Percentiles rank a stretch among this genome's conserved stretches.
Conservation (phyloP, 176 grass and related monocot genomes). For the Avena sativa region DNA sequence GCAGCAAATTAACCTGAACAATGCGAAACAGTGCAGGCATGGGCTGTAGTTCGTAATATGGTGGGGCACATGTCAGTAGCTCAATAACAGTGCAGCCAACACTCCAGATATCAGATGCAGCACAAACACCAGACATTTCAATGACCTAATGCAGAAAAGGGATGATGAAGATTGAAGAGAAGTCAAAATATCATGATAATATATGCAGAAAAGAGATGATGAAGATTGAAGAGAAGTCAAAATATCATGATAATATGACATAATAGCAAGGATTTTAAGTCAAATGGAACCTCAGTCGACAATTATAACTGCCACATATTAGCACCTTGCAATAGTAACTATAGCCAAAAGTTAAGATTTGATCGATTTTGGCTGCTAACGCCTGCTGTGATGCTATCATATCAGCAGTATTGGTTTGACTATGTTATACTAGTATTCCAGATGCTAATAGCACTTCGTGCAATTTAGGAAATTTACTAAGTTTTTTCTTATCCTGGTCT, state of each 20-base stretch:
- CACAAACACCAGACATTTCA: conserved; percentile 97
- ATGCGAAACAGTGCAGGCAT: conserved; percentile 99
- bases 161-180: conserved; percentile 19
- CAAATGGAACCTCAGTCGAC: neutral
- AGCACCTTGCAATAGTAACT: conserved; percentile 9
- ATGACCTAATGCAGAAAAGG: conserved; percentile 71
- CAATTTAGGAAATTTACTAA: conserved; percentile 12
- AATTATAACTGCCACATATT: conserved; percentile 18
- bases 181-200: neutral
- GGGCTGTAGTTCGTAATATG: conserved; percentile 98
- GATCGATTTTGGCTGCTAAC: conserved; percentile 34
- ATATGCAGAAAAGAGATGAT: conserved; percentile 26
- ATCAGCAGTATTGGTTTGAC: neutral
- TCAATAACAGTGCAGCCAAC: conserved; percentile 99
- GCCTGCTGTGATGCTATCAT: conserved; percentile 10
- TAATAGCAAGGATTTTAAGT: neutral
- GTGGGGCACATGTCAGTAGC: conserved; percentile 90
- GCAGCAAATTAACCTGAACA: conserved; percentile 75
- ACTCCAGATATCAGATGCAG: conserved; percentile 99
- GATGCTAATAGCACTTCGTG: neutral
- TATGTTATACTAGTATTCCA: conserved; percentile 1
- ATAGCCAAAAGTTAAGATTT: neutral
- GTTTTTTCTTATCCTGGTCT: neutral
- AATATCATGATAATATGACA: neutral
- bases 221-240: conserved; percentile 26